These are phyloP conservation scores for Russula earlei DNA, from an alignment of 768 basidiomycete species.

Conservation along the genomic window DNA sequence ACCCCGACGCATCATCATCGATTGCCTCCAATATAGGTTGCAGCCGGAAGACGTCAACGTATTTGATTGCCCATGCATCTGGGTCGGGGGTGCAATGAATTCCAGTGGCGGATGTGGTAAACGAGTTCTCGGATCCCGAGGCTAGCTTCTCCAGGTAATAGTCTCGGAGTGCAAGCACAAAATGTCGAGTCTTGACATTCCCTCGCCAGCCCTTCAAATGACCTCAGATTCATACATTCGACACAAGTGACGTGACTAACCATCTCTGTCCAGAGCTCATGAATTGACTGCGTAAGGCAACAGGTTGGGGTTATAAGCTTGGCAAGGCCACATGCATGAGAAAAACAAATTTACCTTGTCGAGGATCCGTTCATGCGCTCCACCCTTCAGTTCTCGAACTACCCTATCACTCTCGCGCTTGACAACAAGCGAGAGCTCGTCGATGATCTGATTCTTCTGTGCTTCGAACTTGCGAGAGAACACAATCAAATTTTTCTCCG, in stretches of 20 bases:
- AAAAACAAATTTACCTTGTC: background rate
- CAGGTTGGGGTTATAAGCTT: background rate
- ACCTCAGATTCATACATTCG: background rate
- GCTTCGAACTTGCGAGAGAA: constrained; percentile 22
- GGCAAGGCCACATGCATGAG: too few relatives aligned
- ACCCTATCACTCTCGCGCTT: constrained; percentile 15
- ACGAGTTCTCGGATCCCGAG: background rate
- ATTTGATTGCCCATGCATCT: constrained; percentile 26
- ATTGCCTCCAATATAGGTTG: constrained; percentile 27
- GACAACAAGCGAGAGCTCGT: constrained; percentile 13
- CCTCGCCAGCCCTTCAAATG: constrained; percentile 14
- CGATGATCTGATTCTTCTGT: constrained; percentile 13
- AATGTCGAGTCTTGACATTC: constrained; percentile 15
- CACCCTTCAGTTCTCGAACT: constrained; percentile 17
- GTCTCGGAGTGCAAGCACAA: constrained; percentile 26
- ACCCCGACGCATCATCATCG: constrained; percentile 29
- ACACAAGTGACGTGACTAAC: constrained; percentile 1
- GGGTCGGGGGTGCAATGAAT: background rate
- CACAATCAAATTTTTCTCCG: constrained; percentile 14
- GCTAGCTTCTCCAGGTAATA: constrained; percentile 24
- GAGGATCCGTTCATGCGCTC: constrained; percentile 23
- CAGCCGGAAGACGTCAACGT: constrained; percentile 19
- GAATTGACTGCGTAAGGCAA: background rate
- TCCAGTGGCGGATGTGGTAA: background rate
- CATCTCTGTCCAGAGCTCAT: constrained; percentile 23